Evolutionary conservation across 495 filamentous ascomycete species (phyloP).

Genomic region (Penicillium cosmopolitanum): DNA sequence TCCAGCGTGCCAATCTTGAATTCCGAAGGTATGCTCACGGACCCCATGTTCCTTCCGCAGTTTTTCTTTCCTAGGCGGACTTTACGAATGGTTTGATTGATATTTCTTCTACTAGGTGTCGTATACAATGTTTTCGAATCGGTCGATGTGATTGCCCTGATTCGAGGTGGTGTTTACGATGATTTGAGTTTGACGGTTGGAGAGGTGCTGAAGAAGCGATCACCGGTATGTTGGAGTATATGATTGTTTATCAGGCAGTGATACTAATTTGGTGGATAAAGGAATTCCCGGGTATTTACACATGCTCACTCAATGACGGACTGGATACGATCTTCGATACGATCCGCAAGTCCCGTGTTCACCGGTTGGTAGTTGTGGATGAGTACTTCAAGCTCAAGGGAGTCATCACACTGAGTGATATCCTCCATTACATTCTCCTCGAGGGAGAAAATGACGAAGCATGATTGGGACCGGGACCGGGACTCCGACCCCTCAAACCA

Average conservation of each 20-base stretch:
- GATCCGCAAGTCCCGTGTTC: constrained; percentile 90
- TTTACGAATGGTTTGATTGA: neutral
- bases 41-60: neutral
- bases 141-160: constrained; percentile 94
- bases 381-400: constrained; percentile 83
- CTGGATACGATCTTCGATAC: constrained; percentile 97
- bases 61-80: no score
- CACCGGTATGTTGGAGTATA: constrained; percentile 58
- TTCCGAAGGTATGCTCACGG: constrained; percentile 58
- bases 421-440: constrained; percentile 91
- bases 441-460: constrained; percentile 68
- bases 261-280: constrained; percentile 27
- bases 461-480: constrained; percentile 24
- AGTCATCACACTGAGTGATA: constrained; percentile 92
- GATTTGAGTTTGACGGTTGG: constrained; percentile 86
- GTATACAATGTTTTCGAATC: constrained; percentile 97
- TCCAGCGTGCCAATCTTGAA: constrained; percentile 95
- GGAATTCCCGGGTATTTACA: constrained; percentile 97
- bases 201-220: constrained; percentile 84
- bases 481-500: neutral
- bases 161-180: constrained; percentile 91
- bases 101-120: constrained; percentile 49
- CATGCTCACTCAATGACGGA: constrained; percentile 87
- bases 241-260: neutral
- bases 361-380: constrained; percentile 90